A percentile compares a stretch with the other conserved stretches of the same genome.
Conservation (phyloP, 1,284 basidiomycete genomes). For the Naganishia sp. region DNA sequence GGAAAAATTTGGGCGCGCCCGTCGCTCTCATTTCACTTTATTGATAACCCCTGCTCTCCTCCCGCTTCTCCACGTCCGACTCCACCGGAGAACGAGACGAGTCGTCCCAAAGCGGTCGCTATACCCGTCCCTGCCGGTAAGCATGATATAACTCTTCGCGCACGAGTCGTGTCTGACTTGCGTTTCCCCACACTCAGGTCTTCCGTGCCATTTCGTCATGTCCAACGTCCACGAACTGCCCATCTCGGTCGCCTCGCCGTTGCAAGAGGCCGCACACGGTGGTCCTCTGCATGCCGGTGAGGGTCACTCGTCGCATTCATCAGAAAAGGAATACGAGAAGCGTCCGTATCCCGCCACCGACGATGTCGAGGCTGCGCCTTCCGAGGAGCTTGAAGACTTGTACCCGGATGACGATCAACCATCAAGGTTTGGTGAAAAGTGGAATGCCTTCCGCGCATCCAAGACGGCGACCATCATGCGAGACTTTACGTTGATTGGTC, state of each 20-base stretch:
- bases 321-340: constrained; percentile 29
- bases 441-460: constrained; percentile 25
- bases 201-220: constrained; percentile 1
- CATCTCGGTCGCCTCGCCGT: constrained; percentile 23
- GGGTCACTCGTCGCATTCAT: constrained; percentile 14
- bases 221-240: constrained; percentile 25
- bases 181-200: background rate
- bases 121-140: constrained; percentile 12
- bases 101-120: background rate
- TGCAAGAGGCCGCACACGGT: constrained; percentile 26
- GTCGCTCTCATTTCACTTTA: background rate
- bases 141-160: background rate
- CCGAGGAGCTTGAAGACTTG: constrained; percentile 16
- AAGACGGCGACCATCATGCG: constrained; percentile 22
- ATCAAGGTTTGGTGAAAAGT: constrained; percentile 22
- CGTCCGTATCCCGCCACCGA: constrained; percentile 21
- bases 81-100: constrained; percentile 10
- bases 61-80: constrained; percentile 24
- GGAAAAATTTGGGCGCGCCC: constrained; percentile 4
- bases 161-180: no score
- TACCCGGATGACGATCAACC: constrained; percentile 17
- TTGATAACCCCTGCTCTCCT: constrained; percentile 19
- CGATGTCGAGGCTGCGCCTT: constrained; percentile 29
- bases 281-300: constrained; percentile 5
- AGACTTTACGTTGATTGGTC: constrained; percentile 25